Conservation (phyloP, 257 asterid species). For the Phtheirospermum japonicum region DNA sequence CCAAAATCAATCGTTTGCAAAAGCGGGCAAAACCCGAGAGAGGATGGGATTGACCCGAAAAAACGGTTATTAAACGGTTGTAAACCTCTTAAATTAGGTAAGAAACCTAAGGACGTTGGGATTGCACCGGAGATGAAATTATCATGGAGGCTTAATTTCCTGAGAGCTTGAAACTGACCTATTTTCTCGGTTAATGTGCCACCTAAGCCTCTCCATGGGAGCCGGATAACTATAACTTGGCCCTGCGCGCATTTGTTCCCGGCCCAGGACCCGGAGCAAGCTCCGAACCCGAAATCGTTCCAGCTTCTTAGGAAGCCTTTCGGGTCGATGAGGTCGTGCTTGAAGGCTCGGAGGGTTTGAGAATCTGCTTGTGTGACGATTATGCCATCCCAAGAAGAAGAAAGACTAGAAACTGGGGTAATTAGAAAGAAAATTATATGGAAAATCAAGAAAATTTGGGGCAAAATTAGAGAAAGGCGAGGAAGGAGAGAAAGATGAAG, state of each 20-base stretch:
- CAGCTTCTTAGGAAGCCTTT: constrained; percentile 79
- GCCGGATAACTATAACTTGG: constrained; percentile 89
- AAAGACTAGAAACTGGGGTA: constrained; percentile 34
- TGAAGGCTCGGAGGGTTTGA: constrained; percentile 80
- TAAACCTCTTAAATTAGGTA: constrained; percentile 84
- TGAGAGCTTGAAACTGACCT: constrained; percentile 76
- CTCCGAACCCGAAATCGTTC: constrained; percentile 83
- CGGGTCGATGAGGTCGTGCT: constrained; percentile 73
- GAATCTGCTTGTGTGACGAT: constrained; percentile 72
- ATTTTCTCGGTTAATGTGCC: constrained; percentile 74
- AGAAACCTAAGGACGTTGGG: constrained; percentile 66
- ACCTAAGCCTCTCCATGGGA: constrained; percentile 83
- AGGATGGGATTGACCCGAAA: constrained; percentile 75
- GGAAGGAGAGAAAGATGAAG: no score
- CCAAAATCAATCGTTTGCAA: constrained; percentile 82
- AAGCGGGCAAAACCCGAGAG: constrained; percentile 63
- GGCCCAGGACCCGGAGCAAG: constrained; percentile 85
- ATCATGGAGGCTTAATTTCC: constrained; percentile 90
- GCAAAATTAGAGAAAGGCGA: no score
- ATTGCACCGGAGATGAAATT: constrained; percentile 69
- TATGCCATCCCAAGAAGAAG: constrained; percentile 71
- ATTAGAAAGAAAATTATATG: constrained; percentile 27
- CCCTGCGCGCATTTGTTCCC: constrained; percentile 96
- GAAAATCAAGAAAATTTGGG: constrained; percentile 30
- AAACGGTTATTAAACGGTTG: constrained; percentile 77